A percentile compares a stretch with the other conserved stretches of the same genome.
phyloP scores from a whole-genome alignment of 169 alveolate genomes.

The Perkinsus marinus region DNA sequence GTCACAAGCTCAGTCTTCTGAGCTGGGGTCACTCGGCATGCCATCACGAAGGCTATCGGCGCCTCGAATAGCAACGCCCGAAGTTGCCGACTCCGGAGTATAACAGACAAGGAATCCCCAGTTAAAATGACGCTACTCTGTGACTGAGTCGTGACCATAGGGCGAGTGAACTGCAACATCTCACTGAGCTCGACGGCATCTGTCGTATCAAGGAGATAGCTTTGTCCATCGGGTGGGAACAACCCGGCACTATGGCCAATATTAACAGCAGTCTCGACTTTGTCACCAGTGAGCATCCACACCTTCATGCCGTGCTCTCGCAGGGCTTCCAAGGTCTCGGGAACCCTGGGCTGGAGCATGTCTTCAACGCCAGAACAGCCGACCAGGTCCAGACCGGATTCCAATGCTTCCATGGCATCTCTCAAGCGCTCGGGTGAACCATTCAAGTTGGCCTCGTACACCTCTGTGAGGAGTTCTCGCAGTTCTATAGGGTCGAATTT shows the following conservation, averaged over 20 bases:
- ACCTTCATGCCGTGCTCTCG: conserved; percentile 85
- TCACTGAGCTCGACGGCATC: neutral
- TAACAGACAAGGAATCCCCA: conserved; percentile 14
- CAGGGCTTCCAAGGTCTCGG: conserved; percentile 80
- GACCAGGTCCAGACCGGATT: conserved; percentile 69
- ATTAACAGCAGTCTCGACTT: conserved; percentile 90
- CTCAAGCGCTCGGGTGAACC: conserved; percentile 51
- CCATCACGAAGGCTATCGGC: conserved; percentile 60
- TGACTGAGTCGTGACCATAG: no score
- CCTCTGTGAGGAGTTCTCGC: conserved; percentile 41
- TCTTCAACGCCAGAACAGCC: conserved; percentile 97
- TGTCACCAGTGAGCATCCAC: conserved; percentile 99
- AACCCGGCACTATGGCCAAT: conserved; percentile 54
- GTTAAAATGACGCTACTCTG: conserved; percentile 1
- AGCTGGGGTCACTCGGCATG: conserved; percentile 89
- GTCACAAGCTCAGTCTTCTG: conserved; percentile 85
- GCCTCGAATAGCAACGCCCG: conserved; percentile 13
- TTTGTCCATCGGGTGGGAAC: conserved; percentile 3
- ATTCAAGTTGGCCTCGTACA: conserved; percentile 44
- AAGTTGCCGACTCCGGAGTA: conserved; percentile 13
- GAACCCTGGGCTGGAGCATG: conserved; percentile 87
- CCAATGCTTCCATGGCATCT: conserved; percentile 63
- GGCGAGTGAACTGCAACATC: conserved; percentile 9
- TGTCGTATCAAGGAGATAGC: neutral
- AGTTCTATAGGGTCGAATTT: conserved; percentile 46